Conservation (phyloP, 2,329 filamentous ascomycete species). For the Diplodia scrobiculata region DNA sequence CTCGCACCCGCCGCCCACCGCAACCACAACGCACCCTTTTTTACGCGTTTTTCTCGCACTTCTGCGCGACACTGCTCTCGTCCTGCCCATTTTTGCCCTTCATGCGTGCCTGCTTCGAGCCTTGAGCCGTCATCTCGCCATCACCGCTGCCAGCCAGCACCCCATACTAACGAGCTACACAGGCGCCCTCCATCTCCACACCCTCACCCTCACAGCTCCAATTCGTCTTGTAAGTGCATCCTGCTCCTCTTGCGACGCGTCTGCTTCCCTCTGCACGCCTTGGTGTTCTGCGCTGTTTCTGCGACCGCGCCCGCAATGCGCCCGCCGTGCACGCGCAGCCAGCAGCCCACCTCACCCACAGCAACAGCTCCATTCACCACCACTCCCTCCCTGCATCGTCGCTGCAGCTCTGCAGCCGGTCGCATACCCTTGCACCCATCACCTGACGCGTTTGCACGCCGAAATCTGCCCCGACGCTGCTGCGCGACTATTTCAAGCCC, state of each 20-base stretch:
- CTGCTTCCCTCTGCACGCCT: neutral
- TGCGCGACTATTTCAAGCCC: conserved; percentile 27
- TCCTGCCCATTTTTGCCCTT: conserved; percentile 30
- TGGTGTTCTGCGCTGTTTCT: conserved; percentile 27
- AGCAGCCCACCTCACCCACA: conserved; percentile 1
- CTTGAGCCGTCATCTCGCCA: conserved; percentile 21
- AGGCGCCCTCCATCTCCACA: conserved; percentile 13
- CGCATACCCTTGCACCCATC: conserved; percentile 4
- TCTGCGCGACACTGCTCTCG: conserved; percentile 33
- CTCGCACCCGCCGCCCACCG: conserved; percentile 34
- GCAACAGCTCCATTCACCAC: conserved; percentile 11
- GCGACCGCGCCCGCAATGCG: conserved; percentile 29
- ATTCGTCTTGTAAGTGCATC: conserved; percentile 34
- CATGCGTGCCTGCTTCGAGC: conserved; percentile 39
- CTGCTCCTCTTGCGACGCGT: conserved; percentile 13
- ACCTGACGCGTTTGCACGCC: conserved; percentile 8
- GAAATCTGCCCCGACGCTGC: conserved; percentile 1
- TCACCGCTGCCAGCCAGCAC: conserved; percentile 13
- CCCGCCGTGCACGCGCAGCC: conserved; percentile 22
- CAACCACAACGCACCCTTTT: conserved; percentile 38
- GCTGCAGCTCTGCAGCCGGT: conserved; percentile 12
- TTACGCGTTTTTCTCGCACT: conserved; percentile 31
- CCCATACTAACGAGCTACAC: conserved; percentile 10
- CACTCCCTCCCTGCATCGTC: neutral
- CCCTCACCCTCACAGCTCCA: conserved; percentile 32